Conservation (phyloP, 805 yeast species). For the Starmerella geochares region DNA sequence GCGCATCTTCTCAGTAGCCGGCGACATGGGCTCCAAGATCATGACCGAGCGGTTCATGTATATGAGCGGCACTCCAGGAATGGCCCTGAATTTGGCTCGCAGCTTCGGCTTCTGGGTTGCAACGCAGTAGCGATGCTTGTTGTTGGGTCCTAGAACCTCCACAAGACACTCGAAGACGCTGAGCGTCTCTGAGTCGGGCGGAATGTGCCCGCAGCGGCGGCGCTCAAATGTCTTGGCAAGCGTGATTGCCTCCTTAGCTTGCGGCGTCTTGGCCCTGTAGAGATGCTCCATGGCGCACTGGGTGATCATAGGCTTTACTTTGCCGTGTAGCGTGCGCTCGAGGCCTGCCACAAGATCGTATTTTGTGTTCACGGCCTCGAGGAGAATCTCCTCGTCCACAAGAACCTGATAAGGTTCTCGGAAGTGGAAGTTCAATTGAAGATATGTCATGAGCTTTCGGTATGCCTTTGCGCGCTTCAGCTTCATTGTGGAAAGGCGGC, state of each 20-base stretch:
- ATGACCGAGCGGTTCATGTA: slow-evolving; percentile 85
- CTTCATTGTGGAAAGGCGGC: slow-evolving; percentile 53
- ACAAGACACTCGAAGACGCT: slow-evolving; percentile 64
- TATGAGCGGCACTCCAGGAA: slow-evolving; percentile 85
- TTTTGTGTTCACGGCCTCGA: slow-evolving; percentile 53
- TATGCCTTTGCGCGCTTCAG: slow-evolving; percentile 92
- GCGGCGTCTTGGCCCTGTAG: slow-evolving; percentile 59
- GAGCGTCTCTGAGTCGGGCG: slow-evolving; percentile 27
- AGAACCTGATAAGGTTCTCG: slow-evolving; percentile 87
- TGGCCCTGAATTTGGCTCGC: slow-evolving; percentile 54
- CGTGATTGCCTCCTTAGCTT: slow-evolving; percentile 47
- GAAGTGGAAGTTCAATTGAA: slow-evolving; percentile 78
- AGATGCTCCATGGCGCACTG: slow-evolving; percentile 89
- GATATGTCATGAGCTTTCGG: slow-evolving; percentile 81
- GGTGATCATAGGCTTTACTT: slow-evolving; percentile 80
- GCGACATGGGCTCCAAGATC: slow-evolving; percentile 89
- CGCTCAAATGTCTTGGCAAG: slow-evolving; percentile 78
- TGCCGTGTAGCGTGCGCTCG: slow-evolving; percentile 70
- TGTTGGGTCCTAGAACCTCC: slow-evolving; percentile 32
- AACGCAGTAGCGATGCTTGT: slow-evolving; percentile 83
- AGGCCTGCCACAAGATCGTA: slow-evolving; percentile 77
- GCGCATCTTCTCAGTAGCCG: slow-evolving; percentile 48
- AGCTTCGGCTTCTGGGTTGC: slow-evolving; percentile 71
- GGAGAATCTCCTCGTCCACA: slow-evolving; percentile 69
- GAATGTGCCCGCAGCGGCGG: slow-evolving; percentile 75